These are phyloP conservation scores for Radiomyces spectabilis DNA, from an alignment of 192 early-diverging fungal species.

Conservation along the genomic window DNA sequence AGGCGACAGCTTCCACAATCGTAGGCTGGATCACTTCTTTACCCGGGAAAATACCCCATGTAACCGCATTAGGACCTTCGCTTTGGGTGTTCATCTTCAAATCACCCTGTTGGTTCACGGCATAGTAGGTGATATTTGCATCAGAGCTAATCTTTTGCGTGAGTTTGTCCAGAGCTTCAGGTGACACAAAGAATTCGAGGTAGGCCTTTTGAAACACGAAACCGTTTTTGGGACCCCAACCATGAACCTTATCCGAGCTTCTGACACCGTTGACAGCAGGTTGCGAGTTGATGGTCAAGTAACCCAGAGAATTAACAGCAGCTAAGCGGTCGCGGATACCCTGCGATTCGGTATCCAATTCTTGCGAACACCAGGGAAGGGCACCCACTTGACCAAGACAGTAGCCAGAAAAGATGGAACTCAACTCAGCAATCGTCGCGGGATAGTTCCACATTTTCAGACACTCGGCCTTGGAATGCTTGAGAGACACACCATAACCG, in stretches of 20 bases:
- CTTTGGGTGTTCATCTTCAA: conserved; percentile 75
- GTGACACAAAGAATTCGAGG: conserved; percentile 90
- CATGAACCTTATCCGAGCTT: conserved; percentile 70
- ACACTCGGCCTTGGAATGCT: conserved; percentile 44
- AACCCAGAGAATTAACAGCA: conserved; percentile 74
- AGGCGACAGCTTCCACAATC: conserved; percentile 80
- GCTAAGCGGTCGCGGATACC: conserved; percentile 62
- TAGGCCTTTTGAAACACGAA: conserved; percentile 97
- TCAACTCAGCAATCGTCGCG: conserved; percentile 53
- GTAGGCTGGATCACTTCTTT: conserved; percentile 96
- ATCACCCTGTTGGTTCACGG: conserved; percentile 84
- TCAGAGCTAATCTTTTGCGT: conserved; percentile 46
- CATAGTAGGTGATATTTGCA: conserved; percentile 78
- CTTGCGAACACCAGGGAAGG: conserved; percentile 86
- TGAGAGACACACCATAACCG: conserved; percentile 67
- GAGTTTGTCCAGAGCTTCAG: conserved; percentile 57
- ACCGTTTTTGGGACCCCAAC: conserved; percentile 95
- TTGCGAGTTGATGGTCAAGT: conserved; percentile 94
- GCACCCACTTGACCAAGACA: conserved; percentile 59
- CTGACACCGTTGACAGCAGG: conserved; percentile 86
- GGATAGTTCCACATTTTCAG: conserved; percentile 74
- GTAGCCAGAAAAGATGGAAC: conserved; percentile 71
- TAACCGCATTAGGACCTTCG: conserved; percentile 87
- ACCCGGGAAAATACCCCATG: conserved; percentile 98
- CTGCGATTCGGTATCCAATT: conserved; percentile 71